phyloP scores from a whole-genome alignment of 2,329 filamentous ascomycete genomes.

The Aspergillus ochraceus region DNA sequence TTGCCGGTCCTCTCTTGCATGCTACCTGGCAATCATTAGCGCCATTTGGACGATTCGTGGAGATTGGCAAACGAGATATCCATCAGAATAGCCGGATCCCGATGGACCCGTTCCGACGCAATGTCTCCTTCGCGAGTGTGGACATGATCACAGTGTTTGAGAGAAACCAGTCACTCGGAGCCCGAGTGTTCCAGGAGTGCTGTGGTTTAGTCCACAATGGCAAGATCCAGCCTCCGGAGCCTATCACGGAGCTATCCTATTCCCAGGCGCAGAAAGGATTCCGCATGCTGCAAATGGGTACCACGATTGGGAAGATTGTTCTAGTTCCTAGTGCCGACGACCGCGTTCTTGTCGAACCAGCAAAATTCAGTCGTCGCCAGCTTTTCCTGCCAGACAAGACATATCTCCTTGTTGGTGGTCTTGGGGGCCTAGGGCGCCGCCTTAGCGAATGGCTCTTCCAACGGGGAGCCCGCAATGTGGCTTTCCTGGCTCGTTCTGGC shows the following conservation, averaged over 20 bases:
- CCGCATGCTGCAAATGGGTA: neutral
- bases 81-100: neutral
- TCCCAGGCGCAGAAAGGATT: neutral
- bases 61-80: neutral
- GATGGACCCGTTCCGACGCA: conserved; percentile 1
- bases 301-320: neutral
- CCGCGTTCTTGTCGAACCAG: neutral
- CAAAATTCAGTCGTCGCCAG: neutral
- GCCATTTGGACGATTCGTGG: neutral
- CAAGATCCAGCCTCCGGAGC: neutral
- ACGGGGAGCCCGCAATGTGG: neutral
- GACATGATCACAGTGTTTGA: neutral
- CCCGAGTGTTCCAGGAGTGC: neutral
- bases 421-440: conserved; percentile 5
- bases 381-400: neutral
- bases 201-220: neutral
- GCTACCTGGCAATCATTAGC: neutral
- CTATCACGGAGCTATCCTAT: neutral
- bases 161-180: neutral
- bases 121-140: neutral
- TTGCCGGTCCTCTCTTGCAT: neutral
- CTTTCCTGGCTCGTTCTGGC: conserved; percentile 4
- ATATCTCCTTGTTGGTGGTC: conserved; percentile 7
- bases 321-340: neutral
- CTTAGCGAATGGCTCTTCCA: conserved; percentile 1